Evolutionary conservation across 2,329 filamentous ascomycete species (phyloP), one percentile per base, ranked within the genome.

Genomic region (Trichoderma guizhouense): DNA sequence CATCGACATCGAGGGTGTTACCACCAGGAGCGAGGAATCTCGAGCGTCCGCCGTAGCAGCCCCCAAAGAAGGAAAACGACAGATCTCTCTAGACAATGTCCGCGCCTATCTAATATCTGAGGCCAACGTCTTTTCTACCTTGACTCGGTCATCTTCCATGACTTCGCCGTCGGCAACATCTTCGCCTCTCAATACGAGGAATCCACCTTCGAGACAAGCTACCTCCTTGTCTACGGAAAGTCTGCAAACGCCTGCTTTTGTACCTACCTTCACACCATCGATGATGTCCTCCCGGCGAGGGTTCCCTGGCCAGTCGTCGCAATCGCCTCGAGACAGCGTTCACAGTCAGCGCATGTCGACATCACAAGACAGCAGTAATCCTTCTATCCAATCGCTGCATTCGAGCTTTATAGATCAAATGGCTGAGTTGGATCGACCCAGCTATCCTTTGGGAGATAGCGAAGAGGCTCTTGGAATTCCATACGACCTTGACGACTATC

Each of bases 1-100:
- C 69, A 86, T 93, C 47, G 86, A 89, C 70, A 86, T 93, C 6
- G 90, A 93, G 74, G 91, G 90, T 3, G 86, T 93, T 53, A 91
- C 89, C 1, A 80, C 84, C 2, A 76, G 79, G 24, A 76, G 76
- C 21, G 72, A 76, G 21, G 74, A 77, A n/a, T 75, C 76, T 3
- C 79, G 81, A 12, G 79, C 76, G 6, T 79, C 84, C 1, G 76
- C 77, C 26, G 82, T 84, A 26, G 77, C 83, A 2, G 60, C 64
- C 2, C 85, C 84, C 28, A 91, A 88, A 78, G 84, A 90, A 72
- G 91, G 90, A 26, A 92, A 92, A 78, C 86, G 91, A 28, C 88
- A 90, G 72, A 83, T 93, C 63, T 86, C 85, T 18, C 81, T 93
- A n/a, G 86, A 87, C 18, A 87, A 87, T 65, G 87, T 93, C 36